Base-by-base conservation (phyloP, 2,329 filamentous ascomycete species). In the Lecanicillium sp. region DNA sequence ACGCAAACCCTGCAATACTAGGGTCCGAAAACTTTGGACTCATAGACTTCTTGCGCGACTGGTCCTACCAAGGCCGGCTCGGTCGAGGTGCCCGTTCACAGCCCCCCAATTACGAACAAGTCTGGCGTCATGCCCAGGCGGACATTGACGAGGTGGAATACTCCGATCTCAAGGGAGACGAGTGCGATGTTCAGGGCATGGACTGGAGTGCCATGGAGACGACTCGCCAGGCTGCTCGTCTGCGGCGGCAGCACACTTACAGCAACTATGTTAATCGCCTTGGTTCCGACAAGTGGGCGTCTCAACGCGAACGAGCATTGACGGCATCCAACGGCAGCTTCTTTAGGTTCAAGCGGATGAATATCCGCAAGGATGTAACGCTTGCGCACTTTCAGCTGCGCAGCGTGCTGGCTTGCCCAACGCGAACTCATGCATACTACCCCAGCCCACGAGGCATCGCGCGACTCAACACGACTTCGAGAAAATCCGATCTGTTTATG, bases 381-480 rank as follows among this genome's bases (percentile, higher is more conserved):
- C 56, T 82, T 14, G 64, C 74, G n/a, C 79, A 84, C 56, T 83
- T 82, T 44, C 79, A 84, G 51, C 62, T 83, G 11, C 74, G 79
- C 31, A 80, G 79, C 48, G 63, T 81, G 13, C 58, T 84, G 15
- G 74, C 74, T 3, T 72, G 71, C 49, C 65, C 72, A 5, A 74
- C 72, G 8, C 65, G 70, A 22, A 71, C 69, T 6, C 69, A 72
- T 30, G 65, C 68, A 8, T 82, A 74, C 51, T 82, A 81, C 48
- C 70, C 77, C 3, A 66, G 67, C 27, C 53, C 56, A 29, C 62
- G 61, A 35, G 65, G 66, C 12, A 62, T 83, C 14, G 61, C 69
- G 30, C 63, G 71, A 38, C 63, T 74, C 45, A 73, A 80, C 50
- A 68, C 72, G 9, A 54, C 67, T 29, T 68, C 68, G 3, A 65